A percentile compares a stretch with the other conserved stretches of the same genome.
Evolutionary conservation across 192 early-diverging fungal species (phyloP).

Genomic region (Coemansia sp.): DNA sequence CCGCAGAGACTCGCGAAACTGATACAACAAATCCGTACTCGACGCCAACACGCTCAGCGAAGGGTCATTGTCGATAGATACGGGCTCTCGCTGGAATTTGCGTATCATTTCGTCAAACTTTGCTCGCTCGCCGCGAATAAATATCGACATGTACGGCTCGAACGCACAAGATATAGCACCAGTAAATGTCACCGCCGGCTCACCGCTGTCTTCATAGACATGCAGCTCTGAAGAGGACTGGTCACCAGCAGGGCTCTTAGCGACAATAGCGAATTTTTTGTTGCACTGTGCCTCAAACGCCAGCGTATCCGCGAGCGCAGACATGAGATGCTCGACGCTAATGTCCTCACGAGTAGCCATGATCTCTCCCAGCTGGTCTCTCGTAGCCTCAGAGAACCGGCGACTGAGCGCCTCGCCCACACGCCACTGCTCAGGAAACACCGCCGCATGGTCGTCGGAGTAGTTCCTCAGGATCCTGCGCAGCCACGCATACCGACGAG

Average conservation of each 20-base stretch:
- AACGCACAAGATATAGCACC: conserved; percentile 82
- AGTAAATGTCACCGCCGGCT: conserved; percentile 59
- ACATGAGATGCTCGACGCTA: conserved; percentile 74
- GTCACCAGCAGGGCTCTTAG: conserved; percentile 19
- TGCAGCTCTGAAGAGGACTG: neutral
- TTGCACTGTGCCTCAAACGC: conserved; percentile 90
- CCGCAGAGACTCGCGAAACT: conserved; percentile 86
- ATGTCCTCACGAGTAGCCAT: conserved; percentile 63
- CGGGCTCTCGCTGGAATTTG: conserved; percentile 39
- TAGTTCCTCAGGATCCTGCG: conserved; percentile 86
- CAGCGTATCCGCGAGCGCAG: conserved; percentile 79
- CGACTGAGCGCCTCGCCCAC: conserved; percentile 63
- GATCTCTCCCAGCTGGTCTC: conserved; percentile 64
- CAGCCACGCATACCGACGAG: conserved; percentile 91
- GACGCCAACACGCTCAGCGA: conserved; percentile 75
- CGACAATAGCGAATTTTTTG: conserved; percentile 68
- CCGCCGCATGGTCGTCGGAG: conserved; percentile 82
- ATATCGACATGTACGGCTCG: conserved; percentile 87
- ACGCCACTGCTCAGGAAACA: conserved; percentile 83
- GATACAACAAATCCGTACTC: conserved; percentile 90
- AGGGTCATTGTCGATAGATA: conserved; percentile 64
- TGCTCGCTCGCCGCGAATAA: conserved; percentile 85
- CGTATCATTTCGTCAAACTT: conserved; percentile 58
- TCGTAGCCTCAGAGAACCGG: conserved; percentile 85
- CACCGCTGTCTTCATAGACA: conserved; percentile 21